Evolutionary conservation across 257 asterid genomes (phyloP).

Genomic region (Scutellaria baicalensis): DNA sequence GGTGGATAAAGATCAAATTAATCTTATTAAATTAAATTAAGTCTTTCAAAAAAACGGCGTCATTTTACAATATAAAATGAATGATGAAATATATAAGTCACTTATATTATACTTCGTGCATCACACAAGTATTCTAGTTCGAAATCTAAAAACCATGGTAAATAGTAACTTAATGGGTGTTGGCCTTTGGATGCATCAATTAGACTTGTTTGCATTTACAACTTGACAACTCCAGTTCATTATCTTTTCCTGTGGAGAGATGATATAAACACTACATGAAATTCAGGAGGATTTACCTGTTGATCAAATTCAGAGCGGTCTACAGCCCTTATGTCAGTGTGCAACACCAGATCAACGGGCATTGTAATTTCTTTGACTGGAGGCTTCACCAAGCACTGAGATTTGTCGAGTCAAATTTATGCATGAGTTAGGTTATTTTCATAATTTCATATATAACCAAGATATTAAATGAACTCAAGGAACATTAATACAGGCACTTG

Average conservation of each 20-base stretch:
- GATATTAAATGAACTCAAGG: not conserved
- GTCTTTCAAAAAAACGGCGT: too few relatives aligned
- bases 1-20: too few relatives aligned
- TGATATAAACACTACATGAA: not conserved
- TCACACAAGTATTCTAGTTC: too few relatives aligned
- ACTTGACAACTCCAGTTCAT: not conserved
- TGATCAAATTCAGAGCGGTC: slow-evolving; percentile 89
- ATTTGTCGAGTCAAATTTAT: not conserved
- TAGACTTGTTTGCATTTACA: too few relatives aligned
- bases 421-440: not conserved
- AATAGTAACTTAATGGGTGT: too few relatives aligned
- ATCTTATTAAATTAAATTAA: too few relatives aligned
- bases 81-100: too few relatives aligned
- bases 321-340: slow-evolving; percentile 73
- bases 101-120: too few relatives aligned
- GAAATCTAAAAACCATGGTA: too few relatives aligned
- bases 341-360: slow-evolving; percentile 69
- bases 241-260: not conserved
- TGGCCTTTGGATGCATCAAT: too few relatives aligned
- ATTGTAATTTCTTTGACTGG: slow-evolving; percentile 61
- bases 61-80: too few relatives aligned
- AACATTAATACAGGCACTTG: not conserved
- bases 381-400: slow-evolving; percentile 78
- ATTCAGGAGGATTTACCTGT: slow-evolving; percentile 38
- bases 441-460: not conserved